Percentiles rank a stretch among this genome's conserved stretches.
Evolutionary conservation across 306 rosid species (phyloP).

Genomic region (Alnus rubra): DNA sequence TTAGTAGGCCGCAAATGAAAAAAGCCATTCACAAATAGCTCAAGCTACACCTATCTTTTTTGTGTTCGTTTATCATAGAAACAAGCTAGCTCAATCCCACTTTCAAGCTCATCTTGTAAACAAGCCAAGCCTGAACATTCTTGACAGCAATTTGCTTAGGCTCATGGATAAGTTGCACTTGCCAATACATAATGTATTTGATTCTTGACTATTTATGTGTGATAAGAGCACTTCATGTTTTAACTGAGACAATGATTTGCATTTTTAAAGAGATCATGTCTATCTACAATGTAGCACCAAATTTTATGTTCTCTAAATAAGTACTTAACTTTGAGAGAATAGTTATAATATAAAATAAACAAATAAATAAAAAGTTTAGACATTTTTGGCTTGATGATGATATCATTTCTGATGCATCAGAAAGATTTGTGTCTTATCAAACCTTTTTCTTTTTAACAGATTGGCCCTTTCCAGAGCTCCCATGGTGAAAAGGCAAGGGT

Average conservation of each 20-base stretch:
- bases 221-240: slow-evolving; percentile 1
- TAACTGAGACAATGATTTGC: neutral
- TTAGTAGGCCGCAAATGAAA: neutral
- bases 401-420: neutral
- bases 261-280: neutral
- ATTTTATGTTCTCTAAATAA: neutral
- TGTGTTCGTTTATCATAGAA: neutral
- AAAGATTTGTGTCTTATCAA: neutral
- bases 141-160: neutral
- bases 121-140: neutral
- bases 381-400: neutral
- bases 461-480: slow-evolving; percentile 78
- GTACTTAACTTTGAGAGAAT: neutral
- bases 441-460: slow-evolving; percentile 41
- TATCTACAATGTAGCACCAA: neutral
- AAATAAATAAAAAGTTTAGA: too few relatives aligned
- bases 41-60: neutral
- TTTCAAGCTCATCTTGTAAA: neutral
- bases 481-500: slow-evolving; percentile 58
- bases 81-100: neutral
- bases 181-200: neutral
- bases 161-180: neutral
- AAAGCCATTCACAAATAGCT: neutral
- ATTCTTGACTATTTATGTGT: neutral
- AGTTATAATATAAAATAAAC: neutral